Percentiles rank a stretch among this genome's conserved stretches.
phyloP scores from a whole-genome alignment of 768 basidiomycete species.

The Boletellus ananas region DNA sequence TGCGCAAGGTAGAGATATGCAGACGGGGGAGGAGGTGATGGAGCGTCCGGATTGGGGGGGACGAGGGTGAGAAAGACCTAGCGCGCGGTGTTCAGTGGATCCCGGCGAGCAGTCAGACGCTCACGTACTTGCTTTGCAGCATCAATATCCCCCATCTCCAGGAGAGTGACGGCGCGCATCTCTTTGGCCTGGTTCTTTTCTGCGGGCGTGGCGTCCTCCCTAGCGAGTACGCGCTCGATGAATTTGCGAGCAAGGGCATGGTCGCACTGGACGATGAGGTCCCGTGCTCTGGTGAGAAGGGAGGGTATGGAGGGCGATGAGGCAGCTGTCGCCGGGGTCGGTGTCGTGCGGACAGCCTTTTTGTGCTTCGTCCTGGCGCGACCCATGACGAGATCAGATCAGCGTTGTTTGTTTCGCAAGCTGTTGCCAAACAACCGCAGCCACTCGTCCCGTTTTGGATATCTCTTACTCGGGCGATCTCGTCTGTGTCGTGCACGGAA shows the following conservation, averaged over 20 bases:
- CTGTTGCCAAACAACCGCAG: background rate
- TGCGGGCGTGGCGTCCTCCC: conserved; percentile 41
- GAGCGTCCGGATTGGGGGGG: conserved; percentile 58
- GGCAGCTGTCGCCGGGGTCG: conserved; percentile 11
- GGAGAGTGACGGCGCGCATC: conserved; percentile 71
- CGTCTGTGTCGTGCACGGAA: too few species aligned
- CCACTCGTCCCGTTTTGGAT: too few species aligned
- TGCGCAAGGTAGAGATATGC: conserved; percentile 90
- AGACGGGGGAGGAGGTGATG: conserved; percentile 61
- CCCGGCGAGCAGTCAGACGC: background rate
- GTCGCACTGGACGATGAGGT: conserved; percentile 80
- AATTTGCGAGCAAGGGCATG: conserved; percentile 79
- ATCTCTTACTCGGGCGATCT: too few species aligned
- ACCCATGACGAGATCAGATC: conserved; percentile 40
- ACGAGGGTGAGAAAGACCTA: conserved; percentile 62
- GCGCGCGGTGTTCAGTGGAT: background rate
- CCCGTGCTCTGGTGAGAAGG: conserved; percentile 73
- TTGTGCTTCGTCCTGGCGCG: conserved; percentile 47
- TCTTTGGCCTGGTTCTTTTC: conserved; percentile 68
- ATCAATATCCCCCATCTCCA: conserved; percentile 77
- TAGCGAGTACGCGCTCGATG: conserved; percentile 60
- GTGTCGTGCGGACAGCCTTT: conserved; percentile 13
- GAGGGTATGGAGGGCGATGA: conserved; percentile 45
- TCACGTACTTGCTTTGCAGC: conserved; percentile 61
- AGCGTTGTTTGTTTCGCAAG: conserved; percentile 2